Evolutionary conservation across 257 asterid genomes (phyloP), one percentile per base, ranked within the genome.

Genomic region (Solanum raphanifolium): DNA sequence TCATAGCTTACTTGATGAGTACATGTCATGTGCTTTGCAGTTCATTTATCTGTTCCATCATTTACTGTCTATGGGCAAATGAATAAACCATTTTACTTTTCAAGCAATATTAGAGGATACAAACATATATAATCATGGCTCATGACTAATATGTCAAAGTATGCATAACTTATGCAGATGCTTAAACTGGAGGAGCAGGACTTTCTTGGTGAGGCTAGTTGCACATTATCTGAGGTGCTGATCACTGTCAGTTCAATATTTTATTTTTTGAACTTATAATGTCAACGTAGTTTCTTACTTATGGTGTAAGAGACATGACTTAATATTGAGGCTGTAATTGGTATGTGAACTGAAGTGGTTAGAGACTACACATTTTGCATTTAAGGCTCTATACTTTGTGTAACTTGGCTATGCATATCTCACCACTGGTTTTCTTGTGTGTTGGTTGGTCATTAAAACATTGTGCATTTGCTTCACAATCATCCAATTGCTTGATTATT

Each of bases 181-280:
- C 91, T 97, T 87, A 95, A 90, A 92, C 92, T 97, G 89, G 98
- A 96, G 88, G 99, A 96, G 90, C 99, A 97, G 90, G 98, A 96
- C 92, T 93, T 97, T 93, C 98, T 97, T 90, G 99, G 99, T 60
- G 98, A 95, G 92, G 98, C 98, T 87, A 93, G 91, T 88, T 97
- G 99, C 92, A 87, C 94, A 0, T 86, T 97, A 89, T 93, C 99
- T 31, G 94, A 97, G 99, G 99, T 96, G 89, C 86, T 88, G 76
- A 91, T 82, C 72, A 90, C 86, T 83, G 55, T 75, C 76, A 74
- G 74, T 86, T 72, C 41, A 81, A 35, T 4, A 76, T 81, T 32
- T 65, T 85, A 32, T 55, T 43, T 41, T 34, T 29, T 87, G 52
- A 58, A 85, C 11, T 81, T 81, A 81, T 18, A 48, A 27, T 46